phyloP scores from a whole-genome alignment of 1,284 basidiomycete species.

The Taiwanofungus camphoratus region DNA sequence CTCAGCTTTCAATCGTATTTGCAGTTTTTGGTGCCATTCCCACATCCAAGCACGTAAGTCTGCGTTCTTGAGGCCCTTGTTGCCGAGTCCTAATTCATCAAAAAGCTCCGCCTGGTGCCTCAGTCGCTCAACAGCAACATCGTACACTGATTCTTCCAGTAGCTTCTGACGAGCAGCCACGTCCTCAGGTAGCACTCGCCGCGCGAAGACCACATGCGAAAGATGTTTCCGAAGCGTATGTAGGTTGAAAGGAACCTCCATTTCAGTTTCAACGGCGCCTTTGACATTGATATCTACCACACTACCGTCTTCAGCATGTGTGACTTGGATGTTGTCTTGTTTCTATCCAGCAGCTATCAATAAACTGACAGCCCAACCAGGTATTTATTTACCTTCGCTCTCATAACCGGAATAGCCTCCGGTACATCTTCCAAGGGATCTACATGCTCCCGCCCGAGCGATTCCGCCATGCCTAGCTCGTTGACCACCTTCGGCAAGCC shows the following conservation, averaged over 20 bases:
- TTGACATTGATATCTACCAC: slow-evolving; percentile 19
- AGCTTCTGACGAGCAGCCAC: slow-evolving; percentile 73
- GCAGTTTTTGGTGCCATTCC: slow-evolving; percentile 75
- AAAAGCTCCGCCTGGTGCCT: slow-evolving; percentile 61
- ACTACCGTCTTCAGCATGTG: slow-evolving; percentile 15
- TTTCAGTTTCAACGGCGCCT: slow-evolving; percentile 7
- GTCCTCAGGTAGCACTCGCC: slow-evolving; percentile 60
- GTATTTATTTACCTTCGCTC: slow-evolving; percentile 23
- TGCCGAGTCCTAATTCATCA: slow-evolving; percentile 50
- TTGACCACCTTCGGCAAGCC: slow-evolving; percentile 45
- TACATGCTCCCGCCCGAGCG: slow-evolving; percentile 33
- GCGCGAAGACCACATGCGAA: slow-evolving; percentile 53
- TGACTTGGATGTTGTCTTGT: slow-evolving; percentile 17
- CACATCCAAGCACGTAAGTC: slow-evolving; percentile 83
- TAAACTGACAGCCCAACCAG: neutral
- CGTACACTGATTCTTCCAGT: slow-evolving; percentile 81
- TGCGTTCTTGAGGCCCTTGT: slow-evolving; percentile 42
- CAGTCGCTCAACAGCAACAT: slow-evolving; percentile 73
- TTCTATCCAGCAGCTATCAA: slow-evolving; percentile 2
- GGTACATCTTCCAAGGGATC: slow-evolving; percentile 50
- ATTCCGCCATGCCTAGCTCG: slow-evolving; percentile 51
- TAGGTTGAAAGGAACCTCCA: slow-evolving; percentile 68
- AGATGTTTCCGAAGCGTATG: slow-evolving; percentile 65
- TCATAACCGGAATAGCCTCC: slow-evolving; percentile 49
- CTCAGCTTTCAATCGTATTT: slow-evolving; percentile 48